Evolutionary conservation across 495 filamentous ascomycete species (phyloP), one percentile per base, ranked within the genome.

Genomic region (Podospora comata): DNA sequence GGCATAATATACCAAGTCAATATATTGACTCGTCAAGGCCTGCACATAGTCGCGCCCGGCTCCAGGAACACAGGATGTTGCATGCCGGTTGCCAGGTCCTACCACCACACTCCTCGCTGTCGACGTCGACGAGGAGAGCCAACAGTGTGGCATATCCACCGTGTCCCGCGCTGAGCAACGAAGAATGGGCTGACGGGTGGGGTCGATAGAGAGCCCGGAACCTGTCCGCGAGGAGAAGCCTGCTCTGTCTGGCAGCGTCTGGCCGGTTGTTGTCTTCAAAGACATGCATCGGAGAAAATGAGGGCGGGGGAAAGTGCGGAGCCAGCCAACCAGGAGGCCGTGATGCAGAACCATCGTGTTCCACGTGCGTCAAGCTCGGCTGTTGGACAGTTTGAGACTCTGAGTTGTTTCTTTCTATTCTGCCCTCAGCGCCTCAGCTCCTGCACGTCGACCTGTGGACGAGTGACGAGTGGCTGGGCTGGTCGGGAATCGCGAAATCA

Each of bases 321-420:
- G 39, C 39, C 39, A 18, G 34, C 20, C 20, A 23, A 53, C 54
- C 62, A 65, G 61, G 54, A n/a, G 55, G 19, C 19, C 44, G 28
- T 59, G 30, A 63, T 62, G 30, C 28, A 67, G 1, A 58, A 64
- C 65, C 61, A 59, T 32, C 9, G 65, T 53, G 64, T 71, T 60
- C 61, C 69, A 71, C 69, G 69, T 71, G 69, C 56, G 58, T 67
- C 18, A 57, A 58, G 11, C 65, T 71, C 65, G 69, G 69, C 62
- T 71, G 62, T 70, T 67, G 65, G 64, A 34, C 55, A 55, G 20
- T 30, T 19, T 56, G 1, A 23, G 0, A 56, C 19, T 32, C 4
- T 48, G n/a, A 20, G 55, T 58, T 58, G 55, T 26, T 58, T 58
- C 55, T 23, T 1, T 23, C 23, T 23, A 23, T 23, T 23, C 23